Conservation (phyloP, 2,329 filamentous ascomycete genomes). For the Gnomoniopsis sp. region DNA sequence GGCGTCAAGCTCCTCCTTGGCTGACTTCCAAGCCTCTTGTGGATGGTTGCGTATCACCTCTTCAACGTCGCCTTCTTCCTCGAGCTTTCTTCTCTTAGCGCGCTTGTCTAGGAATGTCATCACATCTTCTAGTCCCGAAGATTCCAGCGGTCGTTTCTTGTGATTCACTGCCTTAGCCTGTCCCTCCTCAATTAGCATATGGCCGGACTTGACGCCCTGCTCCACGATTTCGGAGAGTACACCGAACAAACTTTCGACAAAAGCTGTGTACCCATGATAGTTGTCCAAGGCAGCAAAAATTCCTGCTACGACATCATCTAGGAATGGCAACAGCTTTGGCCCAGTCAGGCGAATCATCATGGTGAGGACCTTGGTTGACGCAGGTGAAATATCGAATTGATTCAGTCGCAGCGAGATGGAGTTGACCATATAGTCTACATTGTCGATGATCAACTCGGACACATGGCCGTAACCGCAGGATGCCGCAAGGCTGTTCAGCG, state of each 20-base stretch:
- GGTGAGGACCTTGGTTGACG: constrained; percentile 81
- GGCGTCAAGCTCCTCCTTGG: constrained; percentile 28
- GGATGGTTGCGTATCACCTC: constrained; percentile 32
- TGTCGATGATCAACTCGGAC: constrained; percentile 77
- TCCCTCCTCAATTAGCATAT: constrained; percentile 43
- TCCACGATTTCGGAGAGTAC: constrained; percentile 81
- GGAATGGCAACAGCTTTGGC: constrained; percentile 74
- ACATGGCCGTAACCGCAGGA: constrained; percentile 73
- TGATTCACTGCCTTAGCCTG: constrained; percentile 36
- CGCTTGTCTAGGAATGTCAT: constrained; percentile 61
- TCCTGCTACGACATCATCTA: constrained; percentile 87
- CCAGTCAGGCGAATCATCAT: constrained; percentile 95
- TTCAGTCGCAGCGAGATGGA: constrained; percentile 86
- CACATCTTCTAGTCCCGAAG: constrained; percentile 41
- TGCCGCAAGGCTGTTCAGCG: constrained; percentile 74
- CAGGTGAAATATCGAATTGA: constrained; percentile 85
- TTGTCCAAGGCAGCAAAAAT: constrained; percentile 93
- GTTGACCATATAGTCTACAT: constrained; percentile 96
- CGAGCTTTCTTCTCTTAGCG: constrained; percentile 40
- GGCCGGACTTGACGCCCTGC: constrained; percentile 65
- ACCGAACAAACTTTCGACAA: constrained; percentile 82
- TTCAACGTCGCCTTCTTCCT: constrained; percentile 29
- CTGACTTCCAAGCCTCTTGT: constrained; percentile 32
- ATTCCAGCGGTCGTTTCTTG: constrained; percentile 33
- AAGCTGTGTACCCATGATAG: constrained; percentile 85